Percentiles rank a stretch among this genome's conserved stretches.
phyloP scores from a whole-genome alignment of 495 filamentous ascomycete species.

The Antarctomyces pellizariae region DNA sequence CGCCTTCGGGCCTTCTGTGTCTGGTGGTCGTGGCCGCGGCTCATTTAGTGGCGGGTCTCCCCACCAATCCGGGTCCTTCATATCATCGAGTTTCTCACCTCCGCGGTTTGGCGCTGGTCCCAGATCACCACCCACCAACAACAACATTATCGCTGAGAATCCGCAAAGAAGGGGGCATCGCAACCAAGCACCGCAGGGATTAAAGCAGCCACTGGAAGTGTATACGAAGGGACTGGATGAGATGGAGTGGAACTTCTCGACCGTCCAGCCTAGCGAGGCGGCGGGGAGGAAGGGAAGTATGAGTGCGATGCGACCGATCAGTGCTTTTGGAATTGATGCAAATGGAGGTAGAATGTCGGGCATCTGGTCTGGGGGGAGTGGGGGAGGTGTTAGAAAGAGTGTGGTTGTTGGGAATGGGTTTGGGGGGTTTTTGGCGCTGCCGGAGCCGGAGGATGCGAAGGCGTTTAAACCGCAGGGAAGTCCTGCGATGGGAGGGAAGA shows the following conservation, averaged over 20 bases:
- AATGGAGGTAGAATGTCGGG: conserved; percentile 13
- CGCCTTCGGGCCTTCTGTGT: too few species aligned
- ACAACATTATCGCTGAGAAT: too few species aligned
- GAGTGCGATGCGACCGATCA: conserved; percentile 17
- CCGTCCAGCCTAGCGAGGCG: conserved; percentile 15
- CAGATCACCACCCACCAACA: too few species aligned
- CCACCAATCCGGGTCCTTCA: too few species aligned
- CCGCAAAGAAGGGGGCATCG: too few species aligned
- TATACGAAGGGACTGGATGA: conserved; percentile 75
- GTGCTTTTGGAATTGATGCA: conserved; percentile 24
- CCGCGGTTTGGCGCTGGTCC: too few species aligned
- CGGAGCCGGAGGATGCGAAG: conserved; percentile 22
- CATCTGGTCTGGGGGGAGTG: too few species aligned
- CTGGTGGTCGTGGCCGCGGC: too few species aligned
- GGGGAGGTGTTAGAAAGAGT: conserved; percentile 21
- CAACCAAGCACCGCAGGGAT: conserved; percentile 16
- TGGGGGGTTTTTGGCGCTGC: conserved; percentile 64
- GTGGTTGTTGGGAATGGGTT: conserved; percentile 41
- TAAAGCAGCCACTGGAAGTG: conserved; percentile 48
- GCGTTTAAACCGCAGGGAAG: not conserved
- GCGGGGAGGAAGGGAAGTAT: conserved; percentile 7
- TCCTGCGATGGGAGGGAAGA: not conserved
- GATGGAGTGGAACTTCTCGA: conserved; percentile 58
- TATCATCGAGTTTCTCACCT: too few species aligned
- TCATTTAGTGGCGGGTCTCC: too few species aligned